Evolutionary conservation across 148 eudicot genomes (phyloP), one percentile per base, ranked within the genome.

Genomic region (Spergularia marina): DNA sequence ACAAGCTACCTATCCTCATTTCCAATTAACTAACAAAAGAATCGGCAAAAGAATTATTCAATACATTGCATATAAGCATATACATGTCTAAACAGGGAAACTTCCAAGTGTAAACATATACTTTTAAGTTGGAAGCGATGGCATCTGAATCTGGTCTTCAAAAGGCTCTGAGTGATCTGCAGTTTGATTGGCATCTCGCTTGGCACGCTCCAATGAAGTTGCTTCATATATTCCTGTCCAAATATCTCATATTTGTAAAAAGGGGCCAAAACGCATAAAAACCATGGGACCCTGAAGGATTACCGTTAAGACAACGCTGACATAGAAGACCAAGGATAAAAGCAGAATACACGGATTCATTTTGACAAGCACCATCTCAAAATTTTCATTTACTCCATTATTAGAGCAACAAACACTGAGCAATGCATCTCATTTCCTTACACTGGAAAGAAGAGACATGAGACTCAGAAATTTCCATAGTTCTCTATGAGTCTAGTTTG

Each of bases 161-260:
- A 89, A 88, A 63, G 88, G 80, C 66, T 84, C 94, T 11, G 90
- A 82, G 66, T 79, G 74, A 80, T 87, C 91, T 55, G 85, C 73
- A 69, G 80, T 82, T 75, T 82, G 87, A 75, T 85, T 76, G 57
- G 91, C 79, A 84, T 89, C 94, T 83, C 85, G 87, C 83, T 78
- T 86, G 40, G 62, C 68, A 78, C 85, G 94, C 34, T 89, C 98
- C 86, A 95, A 79, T 40, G 98, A 84, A 75, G 97, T 95, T 58
- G 97, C 96, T 85, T 95, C 94, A 83, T 92, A 82, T 81, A 90
- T 95, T 61, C 98, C 98, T 95, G 83, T 74, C 86, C 36, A 30
- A 0, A 80, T 68, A 30, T 77, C 52, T 53, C 36, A 53, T 54
- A 53, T 58, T 56, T 61, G 21, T 63, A 70, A 11, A 18, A 70